Evolutionary conservation across 192 early-diverging fungal species (phyloP), one percentile per base, ranked within the genome.

Genomic region (Gaertneriomyces sp.): DNA sequence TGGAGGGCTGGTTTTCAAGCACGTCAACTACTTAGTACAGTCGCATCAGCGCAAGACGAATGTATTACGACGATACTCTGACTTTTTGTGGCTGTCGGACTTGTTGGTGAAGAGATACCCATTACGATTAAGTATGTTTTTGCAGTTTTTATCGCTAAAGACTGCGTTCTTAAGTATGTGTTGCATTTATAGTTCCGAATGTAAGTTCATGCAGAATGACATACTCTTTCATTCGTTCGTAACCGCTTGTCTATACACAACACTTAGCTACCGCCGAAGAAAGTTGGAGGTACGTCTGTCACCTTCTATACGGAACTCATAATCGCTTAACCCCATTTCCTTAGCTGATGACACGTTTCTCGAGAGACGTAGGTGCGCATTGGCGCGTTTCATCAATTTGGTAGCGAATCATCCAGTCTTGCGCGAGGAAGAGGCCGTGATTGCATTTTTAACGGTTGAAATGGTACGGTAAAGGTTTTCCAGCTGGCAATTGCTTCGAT

Each of bases 11-110:
- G 66, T 88, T 25, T 87, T 93, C 71, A 96, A 93, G 64, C 90
- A 93, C 71, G 86, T 90, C 10, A 94, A 92, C 63, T 96, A 96
- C 69, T 83, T 90, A 60, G 76, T 96, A 33, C 80, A 89, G 42
- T 88, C 85, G 19, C 83, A 81, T 63, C 69, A 76, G 14, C 82
- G 75, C 9, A 60, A 70, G 43, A 75, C 76, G 43, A 74, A 66
- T 49, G 93, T 93, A 1, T 69, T 86, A 39, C 85, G 95, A 11
- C 82, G 95, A 67, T 97, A 93, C 73, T 93, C 88, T 58, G 95
- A 97, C 71, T 94, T 97, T 72, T 83, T 86, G 72, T 94, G 91
- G 92, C 75, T 97, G 39, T 81, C 85, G 54, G 91, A 93, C 57
- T 79, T 87, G 14, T 70, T 97, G 6, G 64, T 83, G 46, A 89